Evolutionary conservation across 2,329 filamentous ascomycete genomes (phyloP).

Genomic region (Escovopsis sp.): DNA sequence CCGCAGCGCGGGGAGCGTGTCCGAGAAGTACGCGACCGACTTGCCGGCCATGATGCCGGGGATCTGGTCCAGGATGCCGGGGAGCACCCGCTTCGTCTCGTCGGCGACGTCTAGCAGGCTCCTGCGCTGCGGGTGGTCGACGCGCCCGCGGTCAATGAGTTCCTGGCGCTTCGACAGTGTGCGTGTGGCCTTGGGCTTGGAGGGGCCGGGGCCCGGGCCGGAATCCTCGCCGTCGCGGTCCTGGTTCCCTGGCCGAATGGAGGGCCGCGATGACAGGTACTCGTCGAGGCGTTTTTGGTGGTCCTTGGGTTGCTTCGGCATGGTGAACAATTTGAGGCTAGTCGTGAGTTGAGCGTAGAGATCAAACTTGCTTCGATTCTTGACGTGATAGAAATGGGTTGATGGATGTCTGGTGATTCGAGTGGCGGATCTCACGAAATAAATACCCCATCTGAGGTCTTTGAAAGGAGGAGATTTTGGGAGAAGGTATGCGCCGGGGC

Average conservation of each 20-base stretch:
- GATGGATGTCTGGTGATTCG: too few species aligned
- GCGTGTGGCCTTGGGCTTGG: too few species aligned
- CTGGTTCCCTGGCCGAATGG: background rate
- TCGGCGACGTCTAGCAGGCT: slow-evolving; percentile 27
- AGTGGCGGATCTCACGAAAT: too few species aligned
- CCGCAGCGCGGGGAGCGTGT: slow-evolving; percentile 24
- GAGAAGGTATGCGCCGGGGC: too few species aligned
- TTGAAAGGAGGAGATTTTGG: too few species aligned
- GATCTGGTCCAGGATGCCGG: slow-evolving; percentile 28
- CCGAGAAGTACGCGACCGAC: slow-evolving; percentile 23
- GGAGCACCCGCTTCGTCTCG: slow-evolving; percentile 33
- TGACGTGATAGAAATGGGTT: too few species aligned
- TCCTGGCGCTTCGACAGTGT: background rate
- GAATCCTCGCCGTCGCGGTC: background rate
- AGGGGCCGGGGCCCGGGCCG: background rate
- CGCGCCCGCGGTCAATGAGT: slow-evolving; percentile 7
- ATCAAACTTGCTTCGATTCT: too few species aligned
- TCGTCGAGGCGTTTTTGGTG: too few species aligned
- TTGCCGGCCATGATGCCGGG: slow-evolving; percentile 23
- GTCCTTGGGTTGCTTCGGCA: too few species aligned
- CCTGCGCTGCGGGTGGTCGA: slow-evolving; percentile 5
- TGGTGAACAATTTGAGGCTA: too few species aligned
- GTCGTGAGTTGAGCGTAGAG: too few species aligned
- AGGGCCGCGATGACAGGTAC: background rate
- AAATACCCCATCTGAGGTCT: too few species aligned